phyloP scores from a whole-genome alignment of 2,329 filamentous ascomycete genomes.

The Monosporascus sp. region DNA sequence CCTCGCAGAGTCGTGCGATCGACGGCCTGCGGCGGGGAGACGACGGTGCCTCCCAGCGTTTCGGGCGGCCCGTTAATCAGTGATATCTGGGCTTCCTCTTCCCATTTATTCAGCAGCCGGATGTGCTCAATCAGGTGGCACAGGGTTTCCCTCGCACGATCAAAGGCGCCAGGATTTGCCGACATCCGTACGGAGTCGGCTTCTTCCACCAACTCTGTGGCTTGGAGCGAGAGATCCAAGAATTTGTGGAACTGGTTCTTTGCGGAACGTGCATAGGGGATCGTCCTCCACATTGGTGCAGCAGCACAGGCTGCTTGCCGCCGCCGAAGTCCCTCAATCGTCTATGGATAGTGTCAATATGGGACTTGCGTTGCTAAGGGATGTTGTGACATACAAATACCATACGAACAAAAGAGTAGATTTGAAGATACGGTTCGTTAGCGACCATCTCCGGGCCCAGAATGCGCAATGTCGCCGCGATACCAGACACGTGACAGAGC shows the following conservation, averaged over 20 bases:
- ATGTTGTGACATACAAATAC: constrained; percentile 10
- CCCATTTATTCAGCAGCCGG: constrained; percentile 5
- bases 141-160: constrained; percentile 2
- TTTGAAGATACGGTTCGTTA: constrained; percentile 9
- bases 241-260: constrained; percentile 13
- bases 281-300: constrained; percentile 8
- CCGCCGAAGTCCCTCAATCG: constrained; percentile 9
- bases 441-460: constrained; percentile 13
- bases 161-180: background rate
- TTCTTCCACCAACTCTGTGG: constrained; percentile 8
- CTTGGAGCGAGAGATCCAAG: constrained; percentile 10
- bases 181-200: constrained; percentile 6
- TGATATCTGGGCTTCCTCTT: background rate
- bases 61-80: background rate
- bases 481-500: constrained; percentile 12
- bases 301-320: constrained; percentile 10
- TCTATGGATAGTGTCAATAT: constrained; percentile 3
- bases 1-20: constrained; percentile 7
- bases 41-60: background rate
- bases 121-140: constrained; percentile 5
- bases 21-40: background rate
- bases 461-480: constrained; percentile 8
- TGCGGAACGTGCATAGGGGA: constrained; percentile 6
- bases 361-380: background rate
- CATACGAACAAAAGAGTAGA: constrained; percentile 12